Evolutionary conservation across 108 stramenopile genomes (phyloP), one percentile per base, ranked within the genome.

Genomic region (Aurantiochytrium sp.): DNA sequence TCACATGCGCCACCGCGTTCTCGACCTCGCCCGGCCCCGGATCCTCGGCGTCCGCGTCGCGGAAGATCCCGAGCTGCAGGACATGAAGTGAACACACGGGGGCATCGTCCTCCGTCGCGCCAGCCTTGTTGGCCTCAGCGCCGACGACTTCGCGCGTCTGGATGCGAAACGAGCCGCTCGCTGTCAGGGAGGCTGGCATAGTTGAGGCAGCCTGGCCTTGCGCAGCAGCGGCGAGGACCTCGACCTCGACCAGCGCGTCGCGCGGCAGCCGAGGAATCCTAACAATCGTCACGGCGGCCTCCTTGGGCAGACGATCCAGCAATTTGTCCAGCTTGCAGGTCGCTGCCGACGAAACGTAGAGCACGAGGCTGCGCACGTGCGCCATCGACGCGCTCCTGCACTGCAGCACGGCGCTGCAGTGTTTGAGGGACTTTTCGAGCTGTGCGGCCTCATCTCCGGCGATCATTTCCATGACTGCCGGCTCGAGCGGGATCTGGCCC

Each of bases 401-500:
- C 24, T 41, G 12, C 21, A 81, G 73, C 1, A 81, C 73, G 12
- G 73, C 73, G 6, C 12, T 12, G 30, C 42, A 81, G 39, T 81
- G 73, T n/a, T 37, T 17, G 24, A 65, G 17, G 4, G 55, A 17
- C 3, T 22, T 19, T 4, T 65, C 30, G 41, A 65, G 19, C 30
- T 88, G 54, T 4, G 36, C 73, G 31, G 19, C 31, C 52, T 5
- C 50, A 34, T 86, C 68, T 0, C 91, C 87, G 54, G 88, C 69
- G 41, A 93, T 88, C 69, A 99, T 86, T 21, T 69, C 90, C 98
- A 98, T 99, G 24, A 90, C 96, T 19, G 91, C 89, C 3, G 98
- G 97, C 31, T 90, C 90, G 68, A 99, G 92, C 4, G 96, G 97
- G 87, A 99, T 97, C 91, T 96, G 96, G 15, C 98, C 98, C 0